These are phyloP conservation scores for Entelexis paramagnoliae DNA, from an alignment of 1,139 yeast genomes.

Conservation along the genomic window DNA sequence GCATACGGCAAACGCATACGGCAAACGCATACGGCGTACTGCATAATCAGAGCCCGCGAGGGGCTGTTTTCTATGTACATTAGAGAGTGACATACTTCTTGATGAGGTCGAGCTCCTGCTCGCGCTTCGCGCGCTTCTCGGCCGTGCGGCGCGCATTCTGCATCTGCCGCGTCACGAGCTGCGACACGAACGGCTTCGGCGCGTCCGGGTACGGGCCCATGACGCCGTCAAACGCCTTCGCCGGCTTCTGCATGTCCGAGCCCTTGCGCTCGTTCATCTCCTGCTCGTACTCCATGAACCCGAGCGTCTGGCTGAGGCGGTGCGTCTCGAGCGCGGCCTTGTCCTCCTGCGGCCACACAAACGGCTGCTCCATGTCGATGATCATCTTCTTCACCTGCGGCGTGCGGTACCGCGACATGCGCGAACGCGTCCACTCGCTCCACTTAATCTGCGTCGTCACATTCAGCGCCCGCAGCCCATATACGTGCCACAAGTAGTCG, in stretches of 20 bases:
- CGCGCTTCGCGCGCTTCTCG: slow-evolving; percentile 19
- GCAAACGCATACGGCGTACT: no score
- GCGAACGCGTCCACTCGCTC: slow-evolving; percentile 45
- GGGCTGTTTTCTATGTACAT: neutral
- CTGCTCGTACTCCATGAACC: slow-evolving; percentile 35
- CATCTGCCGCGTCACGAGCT: slow-evolving; percentile 39
- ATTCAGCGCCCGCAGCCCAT: slow-evolving; percentile 78
- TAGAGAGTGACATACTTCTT: slow-evolving; percentile 18
- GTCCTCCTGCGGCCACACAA: slow-evolving; percentile 73
- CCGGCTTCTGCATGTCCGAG: slow-evolving; percentile 58
- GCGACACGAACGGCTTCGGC: slow-evolving; percentile 63
- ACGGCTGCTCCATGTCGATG: slow-evolving; percentile 84
- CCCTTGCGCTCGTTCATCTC: slow-evolving; percentile 43
- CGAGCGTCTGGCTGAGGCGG: slow-evolving; percentile 24
- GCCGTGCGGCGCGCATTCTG: slow-evolving; percentile 26
- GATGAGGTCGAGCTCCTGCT: slow-evolving; percentile 21
- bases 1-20: no score
- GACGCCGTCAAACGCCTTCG: slow-evolving; percentile 66
- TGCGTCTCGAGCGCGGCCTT: slow-evolving; percentile 26
- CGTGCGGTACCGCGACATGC: slow-evolving; percentile 60
- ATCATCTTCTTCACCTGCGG: slow-evolving; percentile 92
- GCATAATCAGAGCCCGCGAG: no score
- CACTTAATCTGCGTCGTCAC: slow-evolving; percentile 78
- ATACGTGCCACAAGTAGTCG: slow-evolving; percentile 79
- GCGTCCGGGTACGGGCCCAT: slow-evolving; percentile 56